A percentile compares a stretch with the other conserved stretches of the same genome.
Evolutionary conservation across 257 asterid genomes (phyloP).

Genomic region (Lantana camara): DNA sequence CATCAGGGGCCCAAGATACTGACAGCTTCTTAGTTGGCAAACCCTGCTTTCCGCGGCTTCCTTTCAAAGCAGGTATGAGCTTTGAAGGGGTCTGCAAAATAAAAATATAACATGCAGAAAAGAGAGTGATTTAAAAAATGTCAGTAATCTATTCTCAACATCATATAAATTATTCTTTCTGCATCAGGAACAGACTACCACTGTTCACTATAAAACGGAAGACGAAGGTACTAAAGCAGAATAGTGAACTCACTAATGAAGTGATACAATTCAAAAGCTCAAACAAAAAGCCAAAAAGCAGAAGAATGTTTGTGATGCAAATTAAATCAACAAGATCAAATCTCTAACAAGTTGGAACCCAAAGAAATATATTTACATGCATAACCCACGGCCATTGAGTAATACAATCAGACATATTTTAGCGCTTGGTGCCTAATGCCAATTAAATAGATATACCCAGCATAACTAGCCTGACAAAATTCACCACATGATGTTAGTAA

Average conservation of each 20-base stretch:
- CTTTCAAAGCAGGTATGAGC: constrained; percentile 92
- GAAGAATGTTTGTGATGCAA: constrained; percentile 12
- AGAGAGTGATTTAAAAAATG: constrained; percentile 12
- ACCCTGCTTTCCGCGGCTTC: constrained; percentile 88
- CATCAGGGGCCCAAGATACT: constrained; percentile 91
- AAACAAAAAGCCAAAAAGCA: not conserved
- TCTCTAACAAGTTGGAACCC: not conserved
- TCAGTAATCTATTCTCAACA: constrained; percentile 8
- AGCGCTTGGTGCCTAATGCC: not conserved
- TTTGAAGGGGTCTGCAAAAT: constrained; percentile 55
- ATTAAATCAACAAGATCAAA: not conserved
- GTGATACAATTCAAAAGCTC: constrained; percentile 8
- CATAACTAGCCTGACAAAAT: constrained; percentile 17
- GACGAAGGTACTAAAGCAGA: not conserved
- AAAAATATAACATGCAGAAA: constrained; percentile 30
- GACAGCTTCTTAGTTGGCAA: constrained; percentile 53
- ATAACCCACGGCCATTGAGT: not conserved
- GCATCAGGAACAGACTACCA: too few relatives aligned
- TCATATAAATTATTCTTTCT: too few relatives aligned
- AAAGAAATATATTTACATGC: not conserved
- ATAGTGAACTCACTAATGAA: constrained; percentile 12
- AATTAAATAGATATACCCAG: constrained; percentile 17
- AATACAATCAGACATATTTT: not conserved
- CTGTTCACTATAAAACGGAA: constrained; percentile 3
- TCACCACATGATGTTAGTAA: not conserved